Base-by-base conservation (phyloP, 345 rosid species). In the Aquilaria yunnanensis region DNA sequence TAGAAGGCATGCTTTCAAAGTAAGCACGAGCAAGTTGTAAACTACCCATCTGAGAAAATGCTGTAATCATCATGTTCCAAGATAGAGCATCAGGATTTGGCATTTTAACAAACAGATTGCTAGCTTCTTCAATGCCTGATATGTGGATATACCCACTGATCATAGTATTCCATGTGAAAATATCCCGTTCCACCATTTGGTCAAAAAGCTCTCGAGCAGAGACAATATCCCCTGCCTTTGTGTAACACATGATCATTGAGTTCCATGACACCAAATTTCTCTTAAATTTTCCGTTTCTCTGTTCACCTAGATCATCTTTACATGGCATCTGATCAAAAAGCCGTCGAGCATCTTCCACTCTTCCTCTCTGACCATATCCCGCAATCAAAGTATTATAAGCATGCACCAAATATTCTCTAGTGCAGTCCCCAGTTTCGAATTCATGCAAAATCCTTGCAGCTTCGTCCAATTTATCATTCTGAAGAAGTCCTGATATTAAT, bases 201-300 rank as follows among this genome's bases (percentile, higher is more conserved):
- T 56, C 68, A 56, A 64, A 64, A 45, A 64, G 68, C 57, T 64
- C 30, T 60, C 68, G 54, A 32, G 68, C 49, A 16, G 68, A 64
- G 9, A 64, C 9, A 55, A 56, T 12, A 64, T 64, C 55, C 4
- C 61, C 61, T 47, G 45, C 55, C 68, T 64, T 64, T 4, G 56
- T 54, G 45, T 47, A 56, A 11, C 68, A 64, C 68, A 56, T 64
- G 16, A 64, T 47, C 68, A 64, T 64, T 9, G 68, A 31, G 51
- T 56, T 64, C 67, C 67, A 64, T 46, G 67, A 55, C 60, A 64
- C 67, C 52, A 64, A 31, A 55, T 64, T 56, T 47, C 53, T 56
- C 32, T 47, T 47, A 56, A 64, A 64, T 12, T 12, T 5, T 13
- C 60, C 16, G 14, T 45, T 30, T 13, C 60, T 56, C 12, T 6